Evolutionary conservation across 148 eudicot species (phyloP), one percentile per base, ranked within the genome.

Genomic region (Fagopyrum esculentum): DNA sequence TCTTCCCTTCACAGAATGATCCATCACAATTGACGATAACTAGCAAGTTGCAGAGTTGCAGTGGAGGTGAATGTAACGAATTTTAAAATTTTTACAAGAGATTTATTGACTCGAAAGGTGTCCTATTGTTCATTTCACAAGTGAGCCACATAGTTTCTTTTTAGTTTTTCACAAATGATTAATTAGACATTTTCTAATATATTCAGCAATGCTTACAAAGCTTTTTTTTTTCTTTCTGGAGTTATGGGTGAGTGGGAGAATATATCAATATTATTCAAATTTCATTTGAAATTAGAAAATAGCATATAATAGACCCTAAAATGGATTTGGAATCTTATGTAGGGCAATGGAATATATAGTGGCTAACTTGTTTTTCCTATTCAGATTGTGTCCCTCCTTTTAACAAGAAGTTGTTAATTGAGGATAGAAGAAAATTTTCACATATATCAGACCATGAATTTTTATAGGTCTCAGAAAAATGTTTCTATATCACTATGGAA

Each of bases 61-160:
- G 26, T 22, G 26, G 26, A 22, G 26, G 0, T 22, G 26, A 22
- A 22, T 22, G 26, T 22, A 22, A 22, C 26, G 26, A 22, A 22
- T 22, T 22, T 22, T 22, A 22, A 22, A 22, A 22, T 22, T 22
- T 22, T 22, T 22, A 22, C 26, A 22, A 22, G 26, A 22, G 26
- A 22, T 22, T 22, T 22, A 22, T 22, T 22, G 26, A 22, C 26
- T 22, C 85, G 83, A 84, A 90, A 88, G 87, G 81, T 83, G 52
- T 81, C 92, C 69, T 95, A 92, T 78, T 95, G 99, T 82, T 87
- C 96, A 74, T 68, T 74, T 80, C 99, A 95, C 80, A 78, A 92
- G 98, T 90, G 83, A 68, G 56, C 77, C 11, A 22, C 26, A 55
- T 51, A 46, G 15, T 15, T 73, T 44, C 66, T 22, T 29, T 71